Conservation (phyloP, 116 monocot species). For the Cymodocea nodosa region DNA sequence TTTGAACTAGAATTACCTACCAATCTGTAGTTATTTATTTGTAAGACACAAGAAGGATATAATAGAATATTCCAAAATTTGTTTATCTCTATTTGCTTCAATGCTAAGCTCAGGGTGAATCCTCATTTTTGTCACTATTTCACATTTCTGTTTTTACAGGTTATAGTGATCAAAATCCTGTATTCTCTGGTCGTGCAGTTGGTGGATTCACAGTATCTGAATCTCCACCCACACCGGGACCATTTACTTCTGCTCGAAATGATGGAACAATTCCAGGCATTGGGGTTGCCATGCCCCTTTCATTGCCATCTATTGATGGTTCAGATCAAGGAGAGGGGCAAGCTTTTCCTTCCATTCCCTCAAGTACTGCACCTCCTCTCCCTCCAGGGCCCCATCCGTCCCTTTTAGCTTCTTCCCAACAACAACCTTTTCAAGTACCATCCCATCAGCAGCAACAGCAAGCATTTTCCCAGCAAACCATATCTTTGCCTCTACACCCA, state of each 20-base stretch:
- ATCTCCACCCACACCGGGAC: constrained; percentile 62
- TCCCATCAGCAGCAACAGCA: constrained; percentile 50
- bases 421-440: constrained; percentile 54
- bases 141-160: constrained; percentile 29
- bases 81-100: neutral
- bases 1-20: too few relatives aligned
- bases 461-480: constrained; percentile 52
- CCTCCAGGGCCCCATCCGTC: constrained; percentile 98
- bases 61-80: too few relatives aligned
- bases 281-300: constrained; percentile 74
- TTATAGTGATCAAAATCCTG: constrained; percentile 57
- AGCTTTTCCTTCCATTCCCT: constrained; percentile 36
- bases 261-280: constrained; percentile 92
- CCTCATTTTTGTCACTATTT: neutral
- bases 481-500: constrained; percentile 38
- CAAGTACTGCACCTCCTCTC: constrained; percentile 68
- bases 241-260: constrained; percentile 72
- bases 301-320: constrained; percentile 45
- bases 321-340: constrained; percentile 72
- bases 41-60: too few relatives aligned
- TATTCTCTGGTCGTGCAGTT: constrained; percentile 22
- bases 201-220: constrained; percentile 49
- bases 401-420: constrained; percentile 57
- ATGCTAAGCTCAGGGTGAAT: neutral
- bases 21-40: too few relatives aligned